Conservation (phyloP, 805 yeast genomes). For the Kockiozyma suomiensis region DNA sequence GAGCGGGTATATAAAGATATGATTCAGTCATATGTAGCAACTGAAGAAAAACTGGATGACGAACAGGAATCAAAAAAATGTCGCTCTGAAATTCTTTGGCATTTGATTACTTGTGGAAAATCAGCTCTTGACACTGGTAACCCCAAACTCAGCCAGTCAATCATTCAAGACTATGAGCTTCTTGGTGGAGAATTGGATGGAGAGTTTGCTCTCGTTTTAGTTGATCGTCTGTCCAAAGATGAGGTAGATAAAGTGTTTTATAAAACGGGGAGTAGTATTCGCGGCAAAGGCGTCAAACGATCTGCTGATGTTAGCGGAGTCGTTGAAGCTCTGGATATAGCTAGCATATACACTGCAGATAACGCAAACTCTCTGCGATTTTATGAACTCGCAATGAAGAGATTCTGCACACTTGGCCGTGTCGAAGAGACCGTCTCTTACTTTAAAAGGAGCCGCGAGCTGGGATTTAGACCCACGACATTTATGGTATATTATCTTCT, state of each 20-base stretch:
- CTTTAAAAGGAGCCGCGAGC: slow-evolving; percentile 4
- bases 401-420: slow-evolving; percentile 16
- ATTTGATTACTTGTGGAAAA: slow-evolving; percentile 12
- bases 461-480: slow-evolving; percentile 9
- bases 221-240: slow-evolving; percentile 9
- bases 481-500: slow-evolving; percentile 17
- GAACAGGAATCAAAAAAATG: background rate
- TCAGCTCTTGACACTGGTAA: slow-evolving; percentile 21
- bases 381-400: slow-evolving; percentile 16
- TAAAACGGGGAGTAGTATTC: background rate
- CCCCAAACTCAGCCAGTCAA: slow-evolving; percentile 4
- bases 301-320: background rate
- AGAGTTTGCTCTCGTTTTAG: slow-evolving; percentile 5
- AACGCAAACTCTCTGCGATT: slow-evolving; percentile 1
- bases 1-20: slow-evolving; percentile 11
- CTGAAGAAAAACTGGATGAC: background rate
- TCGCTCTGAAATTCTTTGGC: background rate
- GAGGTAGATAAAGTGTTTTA: slow-evolving; percentile 8
- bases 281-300: background rate
- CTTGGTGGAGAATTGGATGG: slow-evolving; percentile 8
- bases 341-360: background rate
- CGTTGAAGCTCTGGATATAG: background rate
- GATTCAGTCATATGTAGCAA: slow-evolving; percentile 1
- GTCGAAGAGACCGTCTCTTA: slow-evolving; percentile 7
- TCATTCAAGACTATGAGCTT: slow-evolving; percentile 15